phyloP scores from a whole-genome alignment of 495 filamentous ascomycete species.

The Penicillium verhagenii region DNA sequence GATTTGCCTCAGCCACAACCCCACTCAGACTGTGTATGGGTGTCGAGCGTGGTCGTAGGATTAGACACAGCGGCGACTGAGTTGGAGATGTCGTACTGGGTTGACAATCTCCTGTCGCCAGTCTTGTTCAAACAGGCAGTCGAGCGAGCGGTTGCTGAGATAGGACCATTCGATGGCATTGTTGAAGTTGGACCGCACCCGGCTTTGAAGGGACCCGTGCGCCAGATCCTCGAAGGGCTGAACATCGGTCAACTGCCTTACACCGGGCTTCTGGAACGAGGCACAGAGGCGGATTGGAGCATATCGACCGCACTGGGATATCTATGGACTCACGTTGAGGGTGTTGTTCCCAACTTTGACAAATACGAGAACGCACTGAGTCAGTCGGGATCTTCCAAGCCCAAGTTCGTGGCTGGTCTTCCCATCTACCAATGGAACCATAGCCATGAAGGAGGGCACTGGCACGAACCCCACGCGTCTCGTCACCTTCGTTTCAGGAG shows the following conservation, averaged over 20 bases:
- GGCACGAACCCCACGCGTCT: constrained; percentile 31
- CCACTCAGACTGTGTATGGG: background rate
- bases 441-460: constrained; percentile 37
- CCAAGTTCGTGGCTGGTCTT: constrained; percentile 17
- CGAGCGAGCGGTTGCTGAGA: background rate
- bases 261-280: constrained; percentile 32
- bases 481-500: background rate
- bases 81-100: constrained; percentile 7
- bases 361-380: background rate
- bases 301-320: constrained; percentile 47
- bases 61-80: background rate
- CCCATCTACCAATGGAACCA: constrained; percentile 53
- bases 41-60: constrained; percentile 10
- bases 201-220: constrained; percentile 38
- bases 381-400: background rate
- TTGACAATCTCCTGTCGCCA: constrained; percentile 5
- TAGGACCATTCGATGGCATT: constrained; percentile 19
- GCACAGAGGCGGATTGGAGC: constrained; percentile 28
- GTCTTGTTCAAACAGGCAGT: constrained; percentile 10
- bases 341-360: background rate
- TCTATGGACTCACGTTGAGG: constrained; percentile 37
- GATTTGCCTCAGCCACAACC: background rate
- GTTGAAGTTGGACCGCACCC: constrained; percentile 54
- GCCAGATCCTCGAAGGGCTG: constrained; percentile 24
- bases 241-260: constrained; percentile 30